Evolutionary conservation across 2,329 filamentous ascomycete species (phyloP).

Genomic region (Fusarium albidum): DNA sequence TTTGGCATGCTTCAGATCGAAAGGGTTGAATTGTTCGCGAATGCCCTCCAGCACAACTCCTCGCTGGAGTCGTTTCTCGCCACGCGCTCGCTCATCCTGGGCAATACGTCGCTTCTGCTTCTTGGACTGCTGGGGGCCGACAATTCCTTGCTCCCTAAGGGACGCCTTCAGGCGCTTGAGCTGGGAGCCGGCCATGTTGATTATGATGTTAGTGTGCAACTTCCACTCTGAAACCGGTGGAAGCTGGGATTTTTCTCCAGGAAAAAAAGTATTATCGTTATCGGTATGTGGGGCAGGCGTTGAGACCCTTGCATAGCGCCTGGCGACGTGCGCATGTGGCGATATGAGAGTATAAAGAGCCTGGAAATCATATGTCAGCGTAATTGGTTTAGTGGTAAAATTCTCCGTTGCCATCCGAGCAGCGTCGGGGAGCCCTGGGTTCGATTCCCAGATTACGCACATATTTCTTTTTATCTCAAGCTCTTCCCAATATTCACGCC

Average conservation of each 20-base stretch:
- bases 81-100: slow-evolving; percentile 69
- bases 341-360: no score
- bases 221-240: slow-evolving; percentile 9
- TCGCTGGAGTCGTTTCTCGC: slow-evolving; percentile 78
- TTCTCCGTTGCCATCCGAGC: slow-evolving; percentile 20
- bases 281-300: slow-evolving; percentile 26
- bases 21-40: slow-evolving; percentile 96
- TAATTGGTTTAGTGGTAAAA: slow-evolving; percentile 11
- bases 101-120: slow-evolving; percentile 85
- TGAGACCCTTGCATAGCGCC: no score
- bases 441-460: slow-evolving; percentile 22
- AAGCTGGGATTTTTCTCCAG: slow-evolving; percentile 35
- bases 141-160: slow-evolving; percentile 86
- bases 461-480: not conserved
- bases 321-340: no score
- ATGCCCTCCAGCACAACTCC: slow-evolving; percentile 83
- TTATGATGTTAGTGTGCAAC: slow-evolving; percentile 24
- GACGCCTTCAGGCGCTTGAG: slow-evolving; percentile 95
- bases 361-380: not conserved
- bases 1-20: slow-evolving; percentile 86
- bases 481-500: no score
- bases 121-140: slow-evolving; percentile 92
- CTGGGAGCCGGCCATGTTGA: slow-evolving; percentile 90
- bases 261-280: slow-evolving; percentile 42
- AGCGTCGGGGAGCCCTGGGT: slow-evolving; percentile 17